Evolutionary conservation across 2,329 filamentous ascomycete species (phyloP), one percentile per base, ranked within the genome.

Genomic region (Byssothecium circinans): DNA sequence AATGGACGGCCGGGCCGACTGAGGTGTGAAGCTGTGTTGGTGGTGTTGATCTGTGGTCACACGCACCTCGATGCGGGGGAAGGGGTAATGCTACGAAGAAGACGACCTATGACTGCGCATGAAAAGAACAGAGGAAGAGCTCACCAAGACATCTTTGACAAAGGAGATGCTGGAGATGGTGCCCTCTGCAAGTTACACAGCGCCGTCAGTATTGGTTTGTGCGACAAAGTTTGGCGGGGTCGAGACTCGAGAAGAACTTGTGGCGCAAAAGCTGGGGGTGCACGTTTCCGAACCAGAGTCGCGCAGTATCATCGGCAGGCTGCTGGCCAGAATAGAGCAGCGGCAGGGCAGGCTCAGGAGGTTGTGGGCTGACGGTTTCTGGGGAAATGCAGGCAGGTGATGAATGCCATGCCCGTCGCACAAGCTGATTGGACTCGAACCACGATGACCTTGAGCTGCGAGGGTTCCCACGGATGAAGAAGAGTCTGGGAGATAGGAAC

Each of bases 131-230:
- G 49, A 44, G 49, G 43, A 46, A 45, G 57, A 49, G 57, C 87
- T 81, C 83, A 91, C 88, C 75, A 91, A 76, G 56, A 88, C 83
- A 69, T 91, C 86, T 74, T 89, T 89, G 72, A 91, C 88, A 72
- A 91, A 91, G 60, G 86, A 89, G 68, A 91, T 90, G 60, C 87
- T 86, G 70, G 87, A 91, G 54, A 91, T 84, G 41, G 88, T 91
- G 54, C 88, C 88, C 79, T 91, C 88, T 91, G 58, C 46, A 53
- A 43, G 58, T 49, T 47, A 56, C 49, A 54, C 47, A 32, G 47
- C 48, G 43, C 48, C 45, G 61, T 69, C 54, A 70, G 67, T 61
- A 47, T 46, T 43, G 34, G 39, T 42, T 53, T 45, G 50, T 32
- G 55, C 51, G 56, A 60, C 49, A 46, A 35, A 19, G 37, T 29